phyloP scores from a whole-genome alignment of 441 rosid genomes.

The Pelargonium australe region DNA sequence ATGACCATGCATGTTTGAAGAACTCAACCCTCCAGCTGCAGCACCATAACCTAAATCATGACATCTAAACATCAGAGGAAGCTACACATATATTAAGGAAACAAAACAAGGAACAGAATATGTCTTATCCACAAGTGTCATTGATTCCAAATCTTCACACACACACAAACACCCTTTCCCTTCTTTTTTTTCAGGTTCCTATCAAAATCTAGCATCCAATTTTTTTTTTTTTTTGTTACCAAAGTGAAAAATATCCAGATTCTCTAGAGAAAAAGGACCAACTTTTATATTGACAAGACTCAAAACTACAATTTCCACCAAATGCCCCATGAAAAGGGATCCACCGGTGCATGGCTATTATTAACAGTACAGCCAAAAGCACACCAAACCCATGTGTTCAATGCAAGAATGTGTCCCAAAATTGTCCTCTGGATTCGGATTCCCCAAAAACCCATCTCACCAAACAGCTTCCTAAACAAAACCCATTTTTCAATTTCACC shows the following conservation, averaged over 20 bases:
- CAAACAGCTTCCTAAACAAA: constrained; percentile 18
- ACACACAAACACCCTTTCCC: neutral
- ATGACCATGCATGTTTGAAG: constrained; percentile 40
- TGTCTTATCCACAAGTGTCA: neutral
- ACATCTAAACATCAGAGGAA: neutral
- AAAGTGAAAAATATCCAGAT: neutral
- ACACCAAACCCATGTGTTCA: constrained; percentile 10
- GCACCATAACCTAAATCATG: constrained; percentile 44
- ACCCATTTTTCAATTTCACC: constrained; percentile 1
- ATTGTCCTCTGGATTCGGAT: constrained; percentile 7
- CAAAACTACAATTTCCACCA: constrained; percentile 12
- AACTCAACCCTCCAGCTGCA: constrained; percentile 34
- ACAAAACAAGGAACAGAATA: neutral
- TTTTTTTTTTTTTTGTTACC: neutral
- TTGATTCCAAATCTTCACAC: neutral
- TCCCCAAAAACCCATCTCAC: constrained; percentile 16
- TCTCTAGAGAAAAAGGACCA: neutral
- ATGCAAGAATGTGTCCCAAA: constrained; percentile 16
- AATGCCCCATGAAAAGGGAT: constrained; percentile 17
- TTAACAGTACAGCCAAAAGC: constrained; percentile 6
- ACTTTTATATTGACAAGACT: constrained; percentile 18
- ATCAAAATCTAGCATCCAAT: neutral
- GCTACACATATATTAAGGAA: neutral
- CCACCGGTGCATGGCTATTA: constrained; percentile 6
- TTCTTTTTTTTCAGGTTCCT: neutral